These are phyloP conservation scores for Harringtonia lauricola DNA, from an alignment of 2,329 filamentous ascomycete species.

Conservation along the genomic window DNA sequence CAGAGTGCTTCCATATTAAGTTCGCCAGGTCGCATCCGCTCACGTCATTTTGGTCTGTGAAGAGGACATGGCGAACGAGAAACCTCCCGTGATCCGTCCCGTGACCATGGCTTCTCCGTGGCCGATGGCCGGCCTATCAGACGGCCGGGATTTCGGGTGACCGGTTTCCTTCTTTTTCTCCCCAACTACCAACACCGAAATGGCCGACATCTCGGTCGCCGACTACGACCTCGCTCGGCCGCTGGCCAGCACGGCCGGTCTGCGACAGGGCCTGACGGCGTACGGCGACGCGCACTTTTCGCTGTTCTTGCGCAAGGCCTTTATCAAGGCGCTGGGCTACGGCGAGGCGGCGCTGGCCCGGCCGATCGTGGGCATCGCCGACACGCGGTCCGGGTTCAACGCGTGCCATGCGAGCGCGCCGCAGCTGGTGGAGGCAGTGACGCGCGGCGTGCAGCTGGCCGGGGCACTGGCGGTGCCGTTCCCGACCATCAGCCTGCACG, in stretches of 20 bases:
- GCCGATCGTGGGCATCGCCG: slow-evolving; percentile 64
- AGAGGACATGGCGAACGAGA: too few relatives aligned
- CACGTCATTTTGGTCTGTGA: too few relatives aligned
- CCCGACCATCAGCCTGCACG: slow-evolving; percentile 61
- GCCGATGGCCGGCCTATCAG: too few relatives aligned
- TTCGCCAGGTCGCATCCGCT: too few relatives aligned
- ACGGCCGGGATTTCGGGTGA: too few relatives aligned
- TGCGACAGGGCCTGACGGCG: slow-evolving; percentile 53
- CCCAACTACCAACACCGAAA: too few relatives aligned
- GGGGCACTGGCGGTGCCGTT: slow-evolving; percentile 63
- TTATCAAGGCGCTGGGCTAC: slow-evolving; percentile 68
- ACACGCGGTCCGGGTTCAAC: slow-evolving; percentile 64
- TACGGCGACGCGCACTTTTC: slow-evolving; percentile 69
- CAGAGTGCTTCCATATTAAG: too few relatives aligned
- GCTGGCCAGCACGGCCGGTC: slow-evolving; percentile 23
- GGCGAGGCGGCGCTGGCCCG: slow-evolving; percentile 59
- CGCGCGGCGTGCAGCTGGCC: slow-evolving; percentile 54
- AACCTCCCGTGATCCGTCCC: too few relatives aligned
- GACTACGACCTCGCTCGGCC: slow-evolving; percentile 53
- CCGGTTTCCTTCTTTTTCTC: too few relatives aligned
- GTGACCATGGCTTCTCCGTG: too few relatives aligned
- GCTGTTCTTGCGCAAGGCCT: slow-evolving; percentile 63
- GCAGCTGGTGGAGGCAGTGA: slow-evolving; percentile 59
- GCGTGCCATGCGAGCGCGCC: slow-evolving; percentile 64
- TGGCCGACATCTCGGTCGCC: too few relatives aligned